Conservation (phyloP, 129 eudicot genomes). For the Pseudognaphalium luteoalbum region DNA sequence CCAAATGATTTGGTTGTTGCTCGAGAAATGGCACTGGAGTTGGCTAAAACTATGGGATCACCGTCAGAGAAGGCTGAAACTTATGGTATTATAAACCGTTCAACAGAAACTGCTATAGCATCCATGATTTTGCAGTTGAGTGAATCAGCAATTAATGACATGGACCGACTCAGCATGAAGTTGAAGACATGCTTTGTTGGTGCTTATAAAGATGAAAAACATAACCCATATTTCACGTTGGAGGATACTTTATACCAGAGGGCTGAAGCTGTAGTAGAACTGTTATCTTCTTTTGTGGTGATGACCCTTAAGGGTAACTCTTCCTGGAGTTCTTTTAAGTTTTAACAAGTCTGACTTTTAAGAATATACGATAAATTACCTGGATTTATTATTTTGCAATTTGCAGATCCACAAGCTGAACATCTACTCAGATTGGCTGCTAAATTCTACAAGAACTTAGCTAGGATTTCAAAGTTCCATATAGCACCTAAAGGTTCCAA, state of each 20-base stretch:
- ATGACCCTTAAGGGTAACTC: slow-evolving; percentile 67
- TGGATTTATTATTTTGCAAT: slow-evolving; percentile 27
- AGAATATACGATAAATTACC: not conserved
- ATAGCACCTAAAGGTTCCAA: slow-evolving; percentile 75
- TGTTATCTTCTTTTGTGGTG: slow-evolving; percentile 54
- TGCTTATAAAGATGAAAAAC: slow-evolving; percentile 40
- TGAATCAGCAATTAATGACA: slow-evolving; percentile 56
- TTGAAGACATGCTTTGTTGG: slow-evolving; percentile 46
- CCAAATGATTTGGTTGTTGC: slow-evolving; percentile 65
- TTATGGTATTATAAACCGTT: slow-evolving; percentile 49
- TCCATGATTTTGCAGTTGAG: slow-evolving; percentile 52
- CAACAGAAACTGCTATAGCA: slow-evolving; percentile 54
- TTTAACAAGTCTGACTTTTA: not conserved
- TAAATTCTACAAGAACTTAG: slow-evolving; percentile 72
- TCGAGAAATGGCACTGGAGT: slow-evolving; percentile 50
- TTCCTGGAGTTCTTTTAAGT: not conserved
- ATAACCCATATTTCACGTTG: slow-evolving; percentile 38
- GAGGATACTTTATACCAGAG: slow-evolving; percentile 60
- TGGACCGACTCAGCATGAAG: slow-evolving; percentile 62
- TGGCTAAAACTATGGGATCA: slow-evolving; percentile 47
- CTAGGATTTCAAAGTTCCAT: slow-evolving; percentile 61
- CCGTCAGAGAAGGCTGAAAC: slow-evolving; percentile 46
- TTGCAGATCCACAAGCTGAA: slow-evolving; percentile 77
- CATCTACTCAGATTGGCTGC: slow-evolving; percentile 61
- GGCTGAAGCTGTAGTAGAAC: slow-evolving; percentile 63